phyloP scores from a whole-genome alignment of 306 rosid genomes.

The Glycyrrhiza uralensis region DNA sequence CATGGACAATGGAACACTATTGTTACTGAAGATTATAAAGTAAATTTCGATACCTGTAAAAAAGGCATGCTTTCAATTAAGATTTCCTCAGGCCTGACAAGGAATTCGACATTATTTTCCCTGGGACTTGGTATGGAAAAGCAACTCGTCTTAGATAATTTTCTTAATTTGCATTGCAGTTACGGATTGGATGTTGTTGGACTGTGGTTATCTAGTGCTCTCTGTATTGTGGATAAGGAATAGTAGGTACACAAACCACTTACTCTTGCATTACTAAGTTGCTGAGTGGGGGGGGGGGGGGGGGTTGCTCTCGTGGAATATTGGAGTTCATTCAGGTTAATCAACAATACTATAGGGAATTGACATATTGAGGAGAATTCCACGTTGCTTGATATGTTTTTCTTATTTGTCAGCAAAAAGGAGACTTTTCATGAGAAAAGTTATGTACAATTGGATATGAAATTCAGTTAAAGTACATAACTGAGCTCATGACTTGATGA shows the following conservation, averaged over 20 bases:
- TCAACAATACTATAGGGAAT: background rate
- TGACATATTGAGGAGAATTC: background rate
- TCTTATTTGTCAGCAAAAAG: background rate
- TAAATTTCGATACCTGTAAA: background rate
- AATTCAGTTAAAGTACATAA: background rate
- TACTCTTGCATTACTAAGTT: background rate
- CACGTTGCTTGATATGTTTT: background rate
- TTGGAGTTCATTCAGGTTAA: background rate
- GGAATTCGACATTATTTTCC: background rate
- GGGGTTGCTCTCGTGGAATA: background rate
- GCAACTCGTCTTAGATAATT: background rate
- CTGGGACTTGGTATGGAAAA: background rate
- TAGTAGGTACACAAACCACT: background rate
- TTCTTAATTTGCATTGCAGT: background rate
- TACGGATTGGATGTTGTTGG: background rate
- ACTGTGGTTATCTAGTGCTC: background rate
- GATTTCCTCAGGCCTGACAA: background rate
- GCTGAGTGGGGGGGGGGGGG: background rate
- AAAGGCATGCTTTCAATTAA: background rate
- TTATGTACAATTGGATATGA: background rate
- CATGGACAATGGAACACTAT: background rate
- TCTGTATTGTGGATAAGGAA: background rate
- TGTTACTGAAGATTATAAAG: background rate
- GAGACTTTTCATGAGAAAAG: background rate
- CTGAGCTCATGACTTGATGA: background rate